Evolutionary conservation across 805 yeast species (phyloP), one percentile per base, ranked within the genome.

Genomic region (Saccharomyces paradoxus): DNA sequence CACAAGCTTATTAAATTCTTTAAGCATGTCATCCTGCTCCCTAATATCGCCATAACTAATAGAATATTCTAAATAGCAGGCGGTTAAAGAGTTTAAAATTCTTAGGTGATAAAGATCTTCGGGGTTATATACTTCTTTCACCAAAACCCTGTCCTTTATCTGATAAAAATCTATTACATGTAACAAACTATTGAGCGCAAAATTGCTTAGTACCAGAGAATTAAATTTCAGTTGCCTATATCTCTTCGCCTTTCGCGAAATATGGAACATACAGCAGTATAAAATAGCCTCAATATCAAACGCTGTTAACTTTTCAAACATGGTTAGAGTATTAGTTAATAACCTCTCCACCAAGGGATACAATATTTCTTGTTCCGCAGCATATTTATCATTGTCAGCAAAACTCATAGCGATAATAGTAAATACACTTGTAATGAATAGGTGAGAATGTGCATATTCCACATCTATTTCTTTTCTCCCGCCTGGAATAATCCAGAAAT

Each of bases 401-500:
- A 78, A 78, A 49, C 80, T 76, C 82, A 79, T 80, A 0, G 83
- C 81, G 51, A 80, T 67, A 24, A 79, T 68, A 2, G 77, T 80
- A 66, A 77, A 79, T 0, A 79, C 82, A 55, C 82, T 77, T 0
- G 82, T 71, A 24, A 79, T 80, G 56, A 81, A 80, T 3, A 83
- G 79, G 63, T 81, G 84, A 31, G 73, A 71, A 17, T 68, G 59
- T 4, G 78, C 84, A 61, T 78, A 81, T 10, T 68, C 68, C 41
- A 74, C 63, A 46, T 76, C 71, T 12, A 81, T 74, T 31, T 73
- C 74, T 41, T 74, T 77, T n/a, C 80, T 73, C 4, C 84, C 84
- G 10, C 84, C 84, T 1, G 85, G 85, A 4, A 81, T 77, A 48
- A 82, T 80, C 83, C 84, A 82, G 61, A 77, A 79, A 60, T 80